These are phyloP conservation scores for Yarrowia sp. DNA, from an alignment of 805 yeast genomes.

Conservation along the genomic window DNA sequence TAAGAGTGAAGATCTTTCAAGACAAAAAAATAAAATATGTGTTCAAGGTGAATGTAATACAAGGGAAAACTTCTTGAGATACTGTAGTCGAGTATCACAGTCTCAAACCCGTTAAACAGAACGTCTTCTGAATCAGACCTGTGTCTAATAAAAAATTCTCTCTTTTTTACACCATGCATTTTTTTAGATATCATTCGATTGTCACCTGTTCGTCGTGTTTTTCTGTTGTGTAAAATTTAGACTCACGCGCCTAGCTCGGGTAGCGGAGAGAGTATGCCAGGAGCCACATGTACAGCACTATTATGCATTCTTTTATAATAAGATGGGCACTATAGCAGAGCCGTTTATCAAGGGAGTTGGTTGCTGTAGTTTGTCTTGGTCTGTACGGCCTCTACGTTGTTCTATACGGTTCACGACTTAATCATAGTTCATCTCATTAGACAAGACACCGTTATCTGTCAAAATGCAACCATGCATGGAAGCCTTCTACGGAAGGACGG, in stretches of 20 bases:
- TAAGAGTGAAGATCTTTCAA: background rate
- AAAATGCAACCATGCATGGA: background rate
- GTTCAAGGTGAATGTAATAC: background rate
- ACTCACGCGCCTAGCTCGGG: background rate
- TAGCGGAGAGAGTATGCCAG: background rate
- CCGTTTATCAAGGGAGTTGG: background rate
- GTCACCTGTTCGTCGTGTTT: no score
- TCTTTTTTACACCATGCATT: no score
- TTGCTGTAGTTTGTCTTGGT: no score
- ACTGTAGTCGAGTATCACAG: no score
- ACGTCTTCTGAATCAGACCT: no score
- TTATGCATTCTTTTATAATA: background rate
- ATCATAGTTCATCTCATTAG: background rate
- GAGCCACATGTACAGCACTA: background rate
- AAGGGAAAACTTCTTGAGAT: no score
- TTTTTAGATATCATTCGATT: no score
- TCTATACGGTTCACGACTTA: background rate
- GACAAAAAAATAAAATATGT: background rate
- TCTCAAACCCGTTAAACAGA: no score
- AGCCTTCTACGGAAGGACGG: background rate
- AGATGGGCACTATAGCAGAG: background rate
- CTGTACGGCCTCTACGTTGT: no score
- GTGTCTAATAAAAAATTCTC: no score
- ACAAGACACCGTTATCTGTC: background rate
- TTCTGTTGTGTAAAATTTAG: background rate